phyloP scores from a whole-genome alignment of 140 eudicot genomes.

The Flaveria floridana region DNA sequence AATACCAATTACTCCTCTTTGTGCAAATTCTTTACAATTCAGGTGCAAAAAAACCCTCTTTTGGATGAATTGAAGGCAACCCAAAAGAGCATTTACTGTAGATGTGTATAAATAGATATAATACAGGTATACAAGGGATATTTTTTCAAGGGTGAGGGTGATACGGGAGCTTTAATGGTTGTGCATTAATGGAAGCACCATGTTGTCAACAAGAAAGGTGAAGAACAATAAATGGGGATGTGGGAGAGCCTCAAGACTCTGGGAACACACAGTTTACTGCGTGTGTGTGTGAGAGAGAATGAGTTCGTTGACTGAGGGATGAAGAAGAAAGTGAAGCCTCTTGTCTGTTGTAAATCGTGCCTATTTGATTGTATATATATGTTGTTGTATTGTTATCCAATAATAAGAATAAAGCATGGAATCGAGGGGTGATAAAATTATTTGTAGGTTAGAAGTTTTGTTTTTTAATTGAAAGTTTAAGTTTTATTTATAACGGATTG shows the following conservation, averaged over 20 bases:
- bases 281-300: constrained; percentile 30
- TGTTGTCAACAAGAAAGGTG: constrained; percentile 41
- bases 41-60: constrained; percentile 16
- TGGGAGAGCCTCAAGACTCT: constrained; percentile 27
- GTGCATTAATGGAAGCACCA: constrained; percentile 37
- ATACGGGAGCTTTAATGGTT: constrained; percentile 23
- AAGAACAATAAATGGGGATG: constrained; percentile 35
- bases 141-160: constrained; percentile 1
- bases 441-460: too few relatives aligned
- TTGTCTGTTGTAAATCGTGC: constrained; percentile 16
- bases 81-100: constrained; percentile 19
- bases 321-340: constrained; percentile 19
- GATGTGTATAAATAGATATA: not conserved
- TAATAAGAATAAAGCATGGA: not conserved
- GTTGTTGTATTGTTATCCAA: constrained; percentile 2
- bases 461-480: too few relatives aligned
- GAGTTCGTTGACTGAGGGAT: constrained; percentile 40
- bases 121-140: not conserved
- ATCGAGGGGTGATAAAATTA: too few relatives aligned
- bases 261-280: constrained; percentile 22
- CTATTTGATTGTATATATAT: constrained; percentile 17
- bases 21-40: not conserved
- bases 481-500: too few relatives aligned
- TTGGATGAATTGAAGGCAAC: constrained; percentile 26
- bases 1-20: not conserved